These are phyloP conservation scores for Cyclaneusma minus DNA, from an alignment of 2,329 filamentous ascomycete species.

Conservation along the genomic window DNA sequence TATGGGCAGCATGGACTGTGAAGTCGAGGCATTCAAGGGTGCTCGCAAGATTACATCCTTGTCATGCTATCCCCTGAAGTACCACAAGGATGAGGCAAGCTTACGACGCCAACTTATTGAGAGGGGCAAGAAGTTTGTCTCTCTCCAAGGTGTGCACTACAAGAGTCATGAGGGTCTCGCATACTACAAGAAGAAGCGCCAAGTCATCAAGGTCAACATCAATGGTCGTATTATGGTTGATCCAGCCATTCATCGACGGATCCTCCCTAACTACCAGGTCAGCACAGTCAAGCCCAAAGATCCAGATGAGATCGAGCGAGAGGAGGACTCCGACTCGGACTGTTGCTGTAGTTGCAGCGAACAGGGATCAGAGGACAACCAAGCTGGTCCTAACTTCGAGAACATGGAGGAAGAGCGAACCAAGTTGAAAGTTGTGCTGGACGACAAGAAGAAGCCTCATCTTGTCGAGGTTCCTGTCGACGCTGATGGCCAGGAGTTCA, in stretches of 20 bases:
- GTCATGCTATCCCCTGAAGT: constrained; percentile 60
- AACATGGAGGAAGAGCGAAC: constrained; percentile 12
- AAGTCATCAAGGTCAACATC: constrained; percentile 65
- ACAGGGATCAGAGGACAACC: constrained; percentile 11
- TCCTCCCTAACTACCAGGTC: constrained; percentile 74
- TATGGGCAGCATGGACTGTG: constrained; percentile 51
- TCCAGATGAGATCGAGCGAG: constrained; percentile 37
- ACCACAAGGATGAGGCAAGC: constrained; percentile 56
- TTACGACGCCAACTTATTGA: constrained; percentile 55
- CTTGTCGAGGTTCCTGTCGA: constrained; percentile 39
- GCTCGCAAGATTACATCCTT: constrained; percentile 70
- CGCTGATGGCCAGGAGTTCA: constrained; percentile 36
- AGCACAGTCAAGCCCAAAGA: constrained; percentile 61
- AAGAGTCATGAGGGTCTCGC: constrained; percentile 71
- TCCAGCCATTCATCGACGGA: constrained; percentile 63
- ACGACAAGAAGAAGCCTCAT: constrained; percentile 33
- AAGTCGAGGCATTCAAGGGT: constrained; percentile 64
- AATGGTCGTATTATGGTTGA: constrained; percentile 84
- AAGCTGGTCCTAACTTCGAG: constrained; percentile 17
- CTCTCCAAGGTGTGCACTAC: constrained; percentile 71
- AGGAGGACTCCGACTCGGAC: constrained; percentile 27
- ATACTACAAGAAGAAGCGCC: constrained; percentile 68
- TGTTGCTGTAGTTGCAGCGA: constrained; percentile 24
- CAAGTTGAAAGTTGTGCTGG: constrained; percentile 19
- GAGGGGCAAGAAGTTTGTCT: constrained; percentile 71